phyloP scores from a whole-genome alignment of 1,284 basidiomycete species.

The Fomitiporia mediterranea region DNA sequence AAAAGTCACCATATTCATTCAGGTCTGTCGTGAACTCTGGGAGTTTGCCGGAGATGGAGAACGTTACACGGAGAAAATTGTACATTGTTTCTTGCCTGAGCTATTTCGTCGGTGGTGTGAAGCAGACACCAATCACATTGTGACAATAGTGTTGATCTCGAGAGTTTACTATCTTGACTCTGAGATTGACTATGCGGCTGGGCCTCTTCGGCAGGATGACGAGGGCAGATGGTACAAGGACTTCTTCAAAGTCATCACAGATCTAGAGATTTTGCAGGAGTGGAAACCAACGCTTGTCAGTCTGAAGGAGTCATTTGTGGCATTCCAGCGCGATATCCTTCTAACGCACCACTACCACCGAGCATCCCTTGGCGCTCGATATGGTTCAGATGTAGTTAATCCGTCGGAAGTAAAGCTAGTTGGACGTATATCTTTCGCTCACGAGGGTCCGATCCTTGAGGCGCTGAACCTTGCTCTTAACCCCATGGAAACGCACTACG shows the following conservation, averaged over 20 bases:
- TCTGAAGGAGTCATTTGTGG: conserved; percentile 86
- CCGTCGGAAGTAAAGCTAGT: conserved; percentile 59
- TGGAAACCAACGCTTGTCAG: conserved; percentile 85
- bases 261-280: conserved; percentile 83
- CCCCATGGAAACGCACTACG: conserved; percentile 92
- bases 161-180: conserved; percentile 87
- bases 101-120: conserved; percentile 82
- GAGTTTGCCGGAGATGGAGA: conserved; percentile 97
- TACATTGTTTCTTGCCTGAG: conserved; percentile 87
- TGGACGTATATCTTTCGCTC: conserved; percentile 79
- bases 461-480: conserved; percentile 92
- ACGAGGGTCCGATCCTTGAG: conserved; percentile 93
- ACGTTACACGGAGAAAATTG: conserved; percentile 93
- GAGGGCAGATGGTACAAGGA: conserved; percentile 88
- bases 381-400: background rate
- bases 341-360: conserved; percentile 82
- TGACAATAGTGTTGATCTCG: conserved; percentile 93
- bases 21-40: conserved; percentile 95
- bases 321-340: conserved; percentile 84
- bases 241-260: conserved; percentile 92
- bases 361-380: conserved; percentile 35
- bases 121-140: conserved; percentile 85
- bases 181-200: conserved; percentile 75
- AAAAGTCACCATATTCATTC: conserved; percentile 90
- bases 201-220: conserved; percentile 70